phyloP scores from a whole-genome alignment of 192 early-diverging fungal species.

The Coemansia sp. region DNA sequence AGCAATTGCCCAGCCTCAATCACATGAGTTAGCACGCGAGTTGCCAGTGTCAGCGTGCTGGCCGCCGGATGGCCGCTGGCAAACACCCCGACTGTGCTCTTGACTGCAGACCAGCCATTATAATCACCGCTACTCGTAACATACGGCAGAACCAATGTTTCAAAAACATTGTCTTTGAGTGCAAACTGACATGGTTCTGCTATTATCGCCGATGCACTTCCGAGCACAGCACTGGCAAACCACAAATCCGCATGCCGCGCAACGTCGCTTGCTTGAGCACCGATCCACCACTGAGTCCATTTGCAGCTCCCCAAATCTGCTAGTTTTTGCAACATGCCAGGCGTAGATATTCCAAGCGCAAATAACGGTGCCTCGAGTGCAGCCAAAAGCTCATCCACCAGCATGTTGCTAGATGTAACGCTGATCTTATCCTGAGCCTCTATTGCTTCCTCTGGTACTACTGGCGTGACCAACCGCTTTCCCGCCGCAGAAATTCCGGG shows the following conservation, averaged over 20 bases:
- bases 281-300: slow-evolving; percentile 29
- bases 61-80: background rate
- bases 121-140: background rate
- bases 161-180: background rate
- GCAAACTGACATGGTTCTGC: background rate
- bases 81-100: slow-evolving; percentile 4
- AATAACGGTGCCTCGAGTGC: slow-evolving; percentile 26
- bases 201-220: background rate
- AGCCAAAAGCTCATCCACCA: slow-evolving; percentile 8
- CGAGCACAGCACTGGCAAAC: slow-evolving; percentile 31
- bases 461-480: background rate
- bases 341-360: slow-evolving; percentile 7
- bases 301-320: background rate
- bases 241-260: slow-evolving; percentile 24
- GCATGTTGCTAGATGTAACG: background rate
- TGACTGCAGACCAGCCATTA: background rate
- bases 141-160: slow-evolving; percentile 8
- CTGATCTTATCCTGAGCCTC: background rate
- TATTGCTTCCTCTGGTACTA: background rate
- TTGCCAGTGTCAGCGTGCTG: background rate
- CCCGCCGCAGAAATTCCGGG: background rate
- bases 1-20: background rate
- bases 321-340: background rate
- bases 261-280: background rate
- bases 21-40: background rate